A percentile compares a stretch with the other conserved stretches of the same genome.
phyloP scores from a whole-genome alignment of 2,329 filamentous ascomycete species.

The Fusarium coicis region DNA sequence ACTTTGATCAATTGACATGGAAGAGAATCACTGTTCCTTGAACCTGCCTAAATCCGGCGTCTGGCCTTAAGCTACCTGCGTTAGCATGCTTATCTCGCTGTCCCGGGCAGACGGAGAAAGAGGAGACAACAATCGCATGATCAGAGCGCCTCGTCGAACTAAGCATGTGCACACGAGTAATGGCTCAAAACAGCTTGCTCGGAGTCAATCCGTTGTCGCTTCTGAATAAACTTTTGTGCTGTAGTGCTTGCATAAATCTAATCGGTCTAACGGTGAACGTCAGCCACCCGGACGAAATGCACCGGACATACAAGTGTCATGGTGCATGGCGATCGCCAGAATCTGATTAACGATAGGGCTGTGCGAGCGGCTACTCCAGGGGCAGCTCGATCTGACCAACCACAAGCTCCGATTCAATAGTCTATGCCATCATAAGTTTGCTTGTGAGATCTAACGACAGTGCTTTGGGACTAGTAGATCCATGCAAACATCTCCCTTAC shows the following conservation, averaged over 20 bases:
- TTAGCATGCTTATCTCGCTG: too few relatives aligned
- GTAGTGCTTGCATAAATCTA: not conserved
- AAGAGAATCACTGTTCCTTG: rapidly evolving
- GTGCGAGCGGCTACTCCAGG: not conserved
- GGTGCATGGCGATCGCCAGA: not conserved
- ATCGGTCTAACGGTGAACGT: not conserved
- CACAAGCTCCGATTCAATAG: not conserved
- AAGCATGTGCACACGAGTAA: not conserved
- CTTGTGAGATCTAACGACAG: not conserved
- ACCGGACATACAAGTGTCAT: not conserved
- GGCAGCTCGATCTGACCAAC: not conserved
- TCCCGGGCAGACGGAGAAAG: not conserved
- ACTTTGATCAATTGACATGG: rapidly evolving
- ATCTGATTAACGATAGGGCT: not conserved
- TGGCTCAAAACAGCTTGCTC: not conserved
- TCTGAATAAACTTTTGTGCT: not conserved
- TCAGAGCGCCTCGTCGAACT: not conserved
- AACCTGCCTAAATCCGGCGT: rapidly evolving
- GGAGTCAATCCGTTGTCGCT: not conserved
- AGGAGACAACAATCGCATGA: not conserved
- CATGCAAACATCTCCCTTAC: not conserved
- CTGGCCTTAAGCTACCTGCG: not conserved
- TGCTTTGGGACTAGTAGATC: not conserved
- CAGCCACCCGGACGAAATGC: not conserved
- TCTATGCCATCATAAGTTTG: constrained; percentile 2